These are phyloP conservation scores for Sorghum bicolor DNA, from an alignment of 176 grass and related monocot species.

Conservation along the genomic window Sorghum_bicolor_NCBIv3 NC_012873.2:64689001-64689500, in stretches of 20 bases:
- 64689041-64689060: constrained; percentile 60
- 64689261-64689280: background rate
- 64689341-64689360: background rate
- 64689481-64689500: background rate
- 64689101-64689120: constrained; percentile 75
- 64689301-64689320: background rate
- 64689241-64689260: constrained; percentile 2
- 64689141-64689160: constrained; percentile 81
- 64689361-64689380: background rate
- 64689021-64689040: constrained; percentile 86
- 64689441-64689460: background rate
- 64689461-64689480: background rate
- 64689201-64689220: background rate
- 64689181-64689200: constrained; percentile 45
- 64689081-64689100: constrained; percentile 84
- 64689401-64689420: background rate
- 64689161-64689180: constrained; percentile 68
- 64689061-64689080: constrained; percentile 73
- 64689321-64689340: constrained; percentile 1
- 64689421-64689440: background rate
- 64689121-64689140: constrained; percentile 80
- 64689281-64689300: background rate
- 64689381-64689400: background rate
- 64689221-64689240: background rate
- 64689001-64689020: constrained; percentile 73